Evolutionary conservation across 202 grass and related monocot genomes (phyloP).

Genomic region (Hordeum pubiflorum): DNA sequence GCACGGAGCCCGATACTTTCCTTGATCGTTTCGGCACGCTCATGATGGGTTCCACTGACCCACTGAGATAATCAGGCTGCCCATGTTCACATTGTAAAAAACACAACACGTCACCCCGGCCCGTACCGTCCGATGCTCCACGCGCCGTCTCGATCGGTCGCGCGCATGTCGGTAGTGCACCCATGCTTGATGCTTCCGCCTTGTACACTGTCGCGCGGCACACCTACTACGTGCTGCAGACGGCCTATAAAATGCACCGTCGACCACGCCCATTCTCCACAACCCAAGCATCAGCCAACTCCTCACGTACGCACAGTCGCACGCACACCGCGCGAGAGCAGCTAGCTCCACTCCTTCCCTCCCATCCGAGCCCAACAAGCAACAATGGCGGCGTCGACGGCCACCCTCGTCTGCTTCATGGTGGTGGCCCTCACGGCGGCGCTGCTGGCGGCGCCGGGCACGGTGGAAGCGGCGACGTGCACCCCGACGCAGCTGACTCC

Average conservation of each 20-base stretch:
- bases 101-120: neutral
- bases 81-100: neutral
- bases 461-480: slow-evolving; percentile 42
- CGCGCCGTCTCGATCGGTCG: neutral
- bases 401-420: slow-evolving; percentile 23
- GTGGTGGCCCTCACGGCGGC: neutral
- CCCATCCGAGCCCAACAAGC: neutral
- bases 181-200: neutral
- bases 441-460: neutral
- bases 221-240: neutral
- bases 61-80: neutral
- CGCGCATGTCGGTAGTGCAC: neutral
- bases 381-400: slow-evolving; percentile 24
- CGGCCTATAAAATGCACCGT: slow-evolving; percentile 23
- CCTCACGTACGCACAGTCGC: neutral
- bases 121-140: neutral
- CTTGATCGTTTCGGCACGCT: neutral
- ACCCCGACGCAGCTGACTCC: slow-evolving; percentile 53
- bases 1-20: neutral
- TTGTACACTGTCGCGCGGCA: neutral
- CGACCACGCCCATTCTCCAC: neutral
- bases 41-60: slow-evolving; percentile 7
- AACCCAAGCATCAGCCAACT: neutral
- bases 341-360: neutral
- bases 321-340: neutral